Evolutionary conservation across 352 stramenopile genomes (phyloP), one percentile per base, ranked within the genome.

Genomic region (Pythium pyrilobum): DNA sequence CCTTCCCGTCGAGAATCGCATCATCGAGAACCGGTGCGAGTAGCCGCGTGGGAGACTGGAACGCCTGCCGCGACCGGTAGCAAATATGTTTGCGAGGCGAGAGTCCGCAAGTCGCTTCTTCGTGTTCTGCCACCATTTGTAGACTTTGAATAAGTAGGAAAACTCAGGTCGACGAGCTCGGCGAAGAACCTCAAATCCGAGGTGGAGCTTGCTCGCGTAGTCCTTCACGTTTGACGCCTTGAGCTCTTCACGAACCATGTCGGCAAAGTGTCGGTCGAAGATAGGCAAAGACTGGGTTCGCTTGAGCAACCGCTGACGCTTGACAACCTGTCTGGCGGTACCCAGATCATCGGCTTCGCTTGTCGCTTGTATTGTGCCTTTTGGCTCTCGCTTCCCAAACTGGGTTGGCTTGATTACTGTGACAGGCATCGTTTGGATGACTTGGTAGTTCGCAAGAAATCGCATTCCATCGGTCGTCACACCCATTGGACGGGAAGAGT

Each of bases 181-280:
- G 32, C 78, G 68, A 1, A 84, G 42, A 2, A 86, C 38, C 39
- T 85, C 74, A 36, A 82, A 82, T 0, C 69, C 72, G 3, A 87
- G 54, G 20, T 79, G 75, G 1, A 85, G 50, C 25, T 85, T 83
- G 44, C 59, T 85, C 7, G 74, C 74, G 4, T 62, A 69, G 34
- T 87, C 73, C 42, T 79, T 82, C 3, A 70, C 65, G 52, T 77
- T 87, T 6, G 77, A 87, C n/a, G 77, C 70, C 13, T 68, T 62
- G 1, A 88, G 68, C 40, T 85, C 77, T 9, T 69, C 66, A 0
- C 66, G 59, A 16, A 88, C 76, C 65, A 85, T 85, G 34, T 56
- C 38, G 7, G 66, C 58, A 21, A 85, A 88, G n/a, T 88, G 71
- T 0, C 56, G 59, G 27, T 88, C 72, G 34, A 88, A 88, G 16